These are phyloP conservation scores for Trichoderma parareesei DNA, from an alignment of 495 filamentous ascomycete species.

Conservation along the genomic window DNA sequence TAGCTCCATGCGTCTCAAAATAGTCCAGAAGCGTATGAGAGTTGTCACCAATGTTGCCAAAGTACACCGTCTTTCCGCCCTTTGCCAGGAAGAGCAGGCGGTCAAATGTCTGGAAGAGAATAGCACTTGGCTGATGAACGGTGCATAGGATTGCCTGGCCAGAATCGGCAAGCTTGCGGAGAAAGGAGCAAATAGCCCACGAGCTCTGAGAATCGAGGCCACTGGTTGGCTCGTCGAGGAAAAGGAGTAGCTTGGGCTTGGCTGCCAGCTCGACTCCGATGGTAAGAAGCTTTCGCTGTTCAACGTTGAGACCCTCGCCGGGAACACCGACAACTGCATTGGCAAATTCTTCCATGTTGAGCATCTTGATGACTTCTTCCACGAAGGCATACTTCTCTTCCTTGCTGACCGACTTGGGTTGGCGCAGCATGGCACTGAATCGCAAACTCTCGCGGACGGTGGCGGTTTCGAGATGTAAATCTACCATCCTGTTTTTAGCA, in stretches of 20 bases:
- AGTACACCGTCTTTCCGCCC: slow-evolving; percentile 77
- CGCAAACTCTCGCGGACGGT: slow-evolving; percentile 69
- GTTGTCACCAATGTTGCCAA: slow-evolving; percentile 67
- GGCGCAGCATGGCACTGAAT: slow-evolving; percentile 63
- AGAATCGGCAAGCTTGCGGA: slow-evolving; percentile 62
- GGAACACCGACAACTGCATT: slow-evolving; percentile 68
- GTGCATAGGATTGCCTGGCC: slow-evolving; percentile 71
- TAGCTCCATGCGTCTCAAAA: slow-evolving; percentile 63
- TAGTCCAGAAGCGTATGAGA: slow-evolving; percentile 56
- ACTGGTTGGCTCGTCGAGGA: slow-evolving; percentile 73
- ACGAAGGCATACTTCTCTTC: slow-evolving; percentile 64
- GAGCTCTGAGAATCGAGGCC: slow-evolving; percentile 76
- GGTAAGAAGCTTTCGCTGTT: slow-evolving; percentile 48
- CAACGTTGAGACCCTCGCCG: slow-evolving; percentile 48
- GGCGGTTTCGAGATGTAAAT: slow-evolving; percentile 68
- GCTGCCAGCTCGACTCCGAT: slow-evolving; percentile 76
- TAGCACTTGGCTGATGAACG: slow-evolving; percentile 59
- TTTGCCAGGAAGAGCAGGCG: slow-evolving; percentile 58
- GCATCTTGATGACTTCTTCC: slow-evolving; percentile 67
- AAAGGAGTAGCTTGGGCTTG: slow-evolving; percentile 71
- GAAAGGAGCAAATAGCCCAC: slow-evolving; percentile 61
- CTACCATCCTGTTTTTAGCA: slow-evolving; percentile 17
- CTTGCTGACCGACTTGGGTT: slow-evolving; percentile 48
- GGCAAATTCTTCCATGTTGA: slow-evolving; percentile 66
- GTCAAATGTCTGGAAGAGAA: slow-evolving; percentile 59